Base-by-base conservation (phyloP, 1,284 basidiomycete species). In the Thecaphora frezii region DNA sequence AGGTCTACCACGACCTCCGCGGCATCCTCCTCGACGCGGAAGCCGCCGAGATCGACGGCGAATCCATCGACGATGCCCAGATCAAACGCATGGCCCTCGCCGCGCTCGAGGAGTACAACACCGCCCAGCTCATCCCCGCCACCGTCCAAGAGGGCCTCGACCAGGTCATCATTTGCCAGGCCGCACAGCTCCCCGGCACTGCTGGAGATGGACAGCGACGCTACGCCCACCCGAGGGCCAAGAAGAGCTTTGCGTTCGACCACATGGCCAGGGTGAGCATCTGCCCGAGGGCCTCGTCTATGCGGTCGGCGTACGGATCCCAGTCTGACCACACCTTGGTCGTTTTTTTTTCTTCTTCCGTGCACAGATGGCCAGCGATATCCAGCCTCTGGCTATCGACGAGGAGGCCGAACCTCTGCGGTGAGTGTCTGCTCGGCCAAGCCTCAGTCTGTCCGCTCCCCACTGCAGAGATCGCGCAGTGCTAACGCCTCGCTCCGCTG, bases 1-100 rank as follows among this genome's bases (percentile, higher is more conserved):
- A 64, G 48, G 66, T 71, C 16, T 71, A 69, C 47, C 57, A 61
- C 51, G 66, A 71, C 46, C 69, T 71, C 19, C 51, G 64, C 25
- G 58, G 61, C 26, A 64, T 71, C 51, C 63, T 71, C 21, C 49
- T 63, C 22, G 60, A 67, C 40, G 30, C 60, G 3, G 59, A 62
- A 33, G 58, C 58, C 40, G 56, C 55, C 43, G 22, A 55, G 16
- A 19, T 41, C 21, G 56, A 58, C 41, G 16, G 21, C 33, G 5
- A 18, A 14, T 44, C 48, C 16, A 50, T 67, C 46, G 49, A 59
- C 46, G 65, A 67, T 23, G 48, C 57, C n/a, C 19, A 24, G 13
- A 54, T 67, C 21, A 57, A 60, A 44, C 38, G 44, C 16, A 56
- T 56, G 10, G 69, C 62, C 16, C 54, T 50, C 3, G 28, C 46